Evolutionary conservation across 2,329 filamentous ascomycete species (phyloP).

Genomic region (Pseudopyricularia cyperi): DNA sequence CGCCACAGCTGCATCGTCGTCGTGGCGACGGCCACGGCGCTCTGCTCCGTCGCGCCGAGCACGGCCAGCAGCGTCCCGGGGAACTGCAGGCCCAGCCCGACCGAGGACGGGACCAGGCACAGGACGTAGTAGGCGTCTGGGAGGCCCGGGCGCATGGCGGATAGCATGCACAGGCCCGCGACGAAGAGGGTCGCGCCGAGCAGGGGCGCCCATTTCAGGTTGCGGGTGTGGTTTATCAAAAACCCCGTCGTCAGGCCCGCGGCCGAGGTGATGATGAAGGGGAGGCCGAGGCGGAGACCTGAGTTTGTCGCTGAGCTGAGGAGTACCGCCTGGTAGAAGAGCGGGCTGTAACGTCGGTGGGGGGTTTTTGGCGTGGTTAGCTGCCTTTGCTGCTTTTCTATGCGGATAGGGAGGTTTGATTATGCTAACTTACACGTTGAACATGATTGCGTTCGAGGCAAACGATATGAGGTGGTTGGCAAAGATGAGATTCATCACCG

Average conservation of each 20-base stretch:
- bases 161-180: slow-evolving; percentile 35
- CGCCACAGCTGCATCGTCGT: slow-evolving; percentile 61
- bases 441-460: slow-evolving; percentile 41
- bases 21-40: slow-evolving; percentile 55
- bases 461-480: slow-evolving; percentile 38
- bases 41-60: slow-evolving; percentile 43
- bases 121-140: slow-evolving; percentile 39
- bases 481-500: slow-evolving; percentile 45
- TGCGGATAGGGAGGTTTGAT: background rate
- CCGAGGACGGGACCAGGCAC: slow-evolving; percentile 39
- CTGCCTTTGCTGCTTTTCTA: too few species aligned
- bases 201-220: slow-evolving; percentile 45
- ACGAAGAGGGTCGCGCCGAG: slow-evolving; percentile 35
- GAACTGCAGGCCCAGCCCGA: slow-evolving; percentile 52
- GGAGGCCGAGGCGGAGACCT: slow-evolving; percentile 57
- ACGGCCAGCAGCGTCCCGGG: slow-evolving; percentile 51
- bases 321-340: slow-evolving; percentile 68
- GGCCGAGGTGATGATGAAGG: slow-evolving; percentile 41
- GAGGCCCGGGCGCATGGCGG: slow-evolving; percentile 29
- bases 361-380: background rate
- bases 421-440: slow-evolving; percentile 35
- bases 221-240: slow-evolving; percentile 44
- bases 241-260: slow-evolving; percentile 47
- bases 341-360: slow-evolving; percentile 31
- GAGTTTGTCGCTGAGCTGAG: slow-evolving; percentile 56